Conservation (phyloP, 2,329 filamentous ascomycete genomes). For the Zasmidium cellare region DNA sequence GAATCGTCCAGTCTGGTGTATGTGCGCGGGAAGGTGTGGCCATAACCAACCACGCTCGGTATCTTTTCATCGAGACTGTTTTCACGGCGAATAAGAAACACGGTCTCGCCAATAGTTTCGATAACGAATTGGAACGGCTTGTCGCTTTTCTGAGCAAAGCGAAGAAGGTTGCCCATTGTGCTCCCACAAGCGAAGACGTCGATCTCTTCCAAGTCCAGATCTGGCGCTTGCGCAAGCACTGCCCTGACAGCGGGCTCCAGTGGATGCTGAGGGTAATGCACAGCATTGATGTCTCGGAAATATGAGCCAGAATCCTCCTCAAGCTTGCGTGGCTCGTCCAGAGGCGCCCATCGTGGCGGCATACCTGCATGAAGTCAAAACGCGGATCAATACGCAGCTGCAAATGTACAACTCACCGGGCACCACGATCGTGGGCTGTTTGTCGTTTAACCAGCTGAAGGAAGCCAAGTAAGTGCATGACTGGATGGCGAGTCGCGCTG, state of each 20-base stretch:
- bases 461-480: slow-evolving; percentile 46
- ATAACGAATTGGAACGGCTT: slow-evolving; percentile 60
- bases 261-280: slow-evolving; percentile 50
- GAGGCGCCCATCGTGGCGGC: slow-evolving; percentile 55
- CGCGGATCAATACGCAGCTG: background rate
- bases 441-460: slow-evolving; percentile 52
- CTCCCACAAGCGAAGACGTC: slow-evolving; percentile 63
- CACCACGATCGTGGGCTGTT: slow-evolving; percentile 43
- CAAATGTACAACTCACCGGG: slow-evolving; percentile 41
- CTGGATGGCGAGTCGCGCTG: slow-evolving; percentile 3
- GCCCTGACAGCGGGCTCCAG: slow-evolving; percentile 52
- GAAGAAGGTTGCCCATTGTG: slow-evolving; percentile 61
- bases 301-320: slow-evolving; percentile 50
- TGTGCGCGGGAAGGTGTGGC: slow-evolving; percentile 65
- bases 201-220: slow-evolving; percentile 38
- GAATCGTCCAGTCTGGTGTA: slow-evolving; percentile 64
- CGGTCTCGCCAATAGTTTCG: slow-evolving; percentile 56
- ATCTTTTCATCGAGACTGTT: slow-evolving; percentile 61
- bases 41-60: slow-evolving; percentile 57
- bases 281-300: slow-evolving; percentile 58
- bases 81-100: slow-evolving; percentile 65
- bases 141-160: slow-evolving; percentile 51
- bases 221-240: slow-evolving; percentile 41
- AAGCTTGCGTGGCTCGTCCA: slow-evolving; percentile 35
- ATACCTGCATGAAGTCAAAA: slow-evolving; percentile 39